phyloP scores from a whole-genome alignment of 345 rosid species.

The Rhodamnia rubescens region DNA sequence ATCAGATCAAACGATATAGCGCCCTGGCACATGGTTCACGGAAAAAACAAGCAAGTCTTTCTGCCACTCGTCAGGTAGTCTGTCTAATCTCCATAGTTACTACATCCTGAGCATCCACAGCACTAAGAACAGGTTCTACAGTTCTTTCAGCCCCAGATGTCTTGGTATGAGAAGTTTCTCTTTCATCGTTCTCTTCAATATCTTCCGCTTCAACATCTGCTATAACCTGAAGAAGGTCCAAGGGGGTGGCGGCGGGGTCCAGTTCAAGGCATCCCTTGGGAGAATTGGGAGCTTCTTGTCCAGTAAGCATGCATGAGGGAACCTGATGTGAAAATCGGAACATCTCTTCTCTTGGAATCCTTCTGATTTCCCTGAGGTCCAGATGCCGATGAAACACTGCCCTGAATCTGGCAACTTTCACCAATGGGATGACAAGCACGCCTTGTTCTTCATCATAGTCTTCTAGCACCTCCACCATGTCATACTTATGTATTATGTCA shows the following conservation, averaged over 20 bases:
- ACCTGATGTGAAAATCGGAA: conserved; percentile 38
- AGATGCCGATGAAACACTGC: conserved; percentile 22
- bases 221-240: conserved; percentile 25
- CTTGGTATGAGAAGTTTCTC: not conserved
- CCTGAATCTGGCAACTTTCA: conserved; percentile 33
- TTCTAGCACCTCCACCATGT: conserved; percentile 37
- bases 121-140: not conserved
- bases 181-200: not conserved
- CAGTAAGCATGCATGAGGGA: conserved; percentile 28
- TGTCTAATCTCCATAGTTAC: not conserved
- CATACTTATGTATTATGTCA: conserved; percentile 23
- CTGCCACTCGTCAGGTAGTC: not conserved
- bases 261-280: conserved; percentile 31
- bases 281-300: conserved; percentile 25
- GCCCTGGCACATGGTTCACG: not conserved
- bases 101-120: not conserved
- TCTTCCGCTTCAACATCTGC: conserved; percentile 1
- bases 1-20: not conserved
- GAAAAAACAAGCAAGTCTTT: not conserved
- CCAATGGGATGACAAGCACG: conserved; percentile 20
- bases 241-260: conserved; percentile 34
- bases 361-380: conserved; percentile 12
- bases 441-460: conserved; percentile 35
- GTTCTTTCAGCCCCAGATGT: not conserved
- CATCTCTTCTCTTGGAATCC: conserved; percentile 33